Conservation (phyloP, 2,329 filamentous ascomycete genomes). For the Ascochyta clinopodiicola region DNA sequence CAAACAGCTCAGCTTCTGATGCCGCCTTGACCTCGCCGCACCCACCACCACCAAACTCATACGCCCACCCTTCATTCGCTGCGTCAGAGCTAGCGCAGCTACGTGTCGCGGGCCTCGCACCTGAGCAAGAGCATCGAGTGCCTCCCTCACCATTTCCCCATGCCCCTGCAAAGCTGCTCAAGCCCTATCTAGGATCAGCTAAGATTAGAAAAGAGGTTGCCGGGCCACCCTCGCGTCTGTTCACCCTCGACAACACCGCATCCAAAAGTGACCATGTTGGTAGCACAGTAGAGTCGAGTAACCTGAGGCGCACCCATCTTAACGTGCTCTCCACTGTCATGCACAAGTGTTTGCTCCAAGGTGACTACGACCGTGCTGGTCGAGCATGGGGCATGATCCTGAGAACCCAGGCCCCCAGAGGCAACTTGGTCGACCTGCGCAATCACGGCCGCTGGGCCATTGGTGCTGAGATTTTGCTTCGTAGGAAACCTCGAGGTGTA, state of each 20-base stretch:
- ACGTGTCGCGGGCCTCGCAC: slow-evolving; percentile 51
- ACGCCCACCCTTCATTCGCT: slow-evolving; percentile 27
- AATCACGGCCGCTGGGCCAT: slow-evolving; percentile 77
- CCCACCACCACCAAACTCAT: slow-evolving; percentile 14
- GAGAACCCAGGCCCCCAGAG: slow-evolving; percentile 64
- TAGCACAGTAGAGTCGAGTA: slow-evolving; percentile 19
- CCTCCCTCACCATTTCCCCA: slow-evolving; percentile 56
- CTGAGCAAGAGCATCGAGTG: slow-evolving; percentile 46
- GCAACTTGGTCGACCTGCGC: slow-evolving; percentile 69
- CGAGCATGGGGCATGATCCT: slow-evolving; percentile 78
- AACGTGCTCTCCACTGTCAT: slow-evolving; percentile 72
- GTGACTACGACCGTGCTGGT: slow-evolving; percentile 74
- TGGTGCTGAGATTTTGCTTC: slow-evolving; percentile 82
- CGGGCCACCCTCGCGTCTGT: slow-evolving; percentile 51
- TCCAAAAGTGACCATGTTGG: slow-evolving; percentile 6
- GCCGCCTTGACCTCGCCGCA: slow-evolving; percentile 8
- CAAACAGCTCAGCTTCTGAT: background rate
- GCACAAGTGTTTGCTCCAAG: slow-evolving; percentile 73
- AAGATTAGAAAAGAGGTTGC: slow-evolving; percentile 51
- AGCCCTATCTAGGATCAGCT: slow-evolving; percentile 21
- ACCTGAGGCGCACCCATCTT: slow-evolving; percentile 63
- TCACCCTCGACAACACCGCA: slow-evolving; percentile 29
- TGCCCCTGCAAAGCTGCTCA: slow-evolving; percentile 35
- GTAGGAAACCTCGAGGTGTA: slow-evolving; percentile 46
- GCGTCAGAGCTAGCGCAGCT: slow-evolving; percentile 37